These are phyloP conservation scores for Acidomyces sp. DNA, from an alignment of 495 filamentous ascomycete species.

Conservation along the genomic window DNA sequence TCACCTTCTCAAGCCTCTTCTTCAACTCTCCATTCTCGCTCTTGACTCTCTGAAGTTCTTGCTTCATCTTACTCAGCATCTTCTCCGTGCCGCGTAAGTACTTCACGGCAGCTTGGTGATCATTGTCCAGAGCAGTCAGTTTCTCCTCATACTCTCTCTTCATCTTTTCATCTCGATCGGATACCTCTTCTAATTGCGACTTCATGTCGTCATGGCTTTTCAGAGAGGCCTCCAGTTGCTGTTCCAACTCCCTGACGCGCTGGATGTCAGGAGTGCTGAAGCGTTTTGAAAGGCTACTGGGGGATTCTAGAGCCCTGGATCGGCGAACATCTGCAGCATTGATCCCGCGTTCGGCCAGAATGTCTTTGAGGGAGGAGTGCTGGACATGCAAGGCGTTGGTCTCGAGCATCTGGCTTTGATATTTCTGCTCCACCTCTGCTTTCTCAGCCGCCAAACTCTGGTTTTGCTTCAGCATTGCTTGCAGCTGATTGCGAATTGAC, in stretches of 20 bases:
- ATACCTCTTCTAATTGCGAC: conserved; percentile 63
- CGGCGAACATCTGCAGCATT: conserved; percentile 43
- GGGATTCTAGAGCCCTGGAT: conserved; percentile 48
- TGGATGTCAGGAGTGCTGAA: conserved; percentile 66
- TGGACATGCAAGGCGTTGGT: conserved; percentile 82
- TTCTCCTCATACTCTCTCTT: conserved; percentile 71
- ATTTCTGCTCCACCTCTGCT: conserved; percentile 60
- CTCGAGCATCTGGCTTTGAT: conserved; percentile 75
- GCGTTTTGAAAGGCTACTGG: conserved; percentile 39
- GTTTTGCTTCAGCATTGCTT: conserved; percentile 64
- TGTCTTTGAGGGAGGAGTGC: conserved; percentile 79
- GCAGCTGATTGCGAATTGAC: conserved; percentile 75
- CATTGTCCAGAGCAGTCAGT: conserved; percentile 79
- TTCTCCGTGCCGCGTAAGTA: conserved; percentile 98
- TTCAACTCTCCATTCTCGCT: conserved; percentile 70
- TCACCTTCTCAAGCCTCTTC: conserved; percentile 54
- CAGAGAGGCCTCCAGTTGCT: conserved; percentile 65
- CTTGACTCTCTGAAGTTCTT: conserved; percentile 83
- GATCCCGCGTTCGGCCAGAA: conserved; percentile 75
- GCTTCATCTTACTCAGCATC: conserved; percentile 97
- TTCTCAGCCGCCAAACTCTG: conserved; percentile 64
- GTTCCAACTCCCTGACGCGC: conserved; percentile 79
- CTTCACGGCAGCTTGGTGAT: conserved; percentile 98
- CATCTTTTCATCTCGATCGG: conserved; percentile 26
- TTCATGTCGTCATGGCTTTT: conserved; percentile 77